These are phyloP conservation scores for Russula sp. DNA, from an alignment of 768 basidiomycete genomes.

Conservation along the genomic window DNA sequence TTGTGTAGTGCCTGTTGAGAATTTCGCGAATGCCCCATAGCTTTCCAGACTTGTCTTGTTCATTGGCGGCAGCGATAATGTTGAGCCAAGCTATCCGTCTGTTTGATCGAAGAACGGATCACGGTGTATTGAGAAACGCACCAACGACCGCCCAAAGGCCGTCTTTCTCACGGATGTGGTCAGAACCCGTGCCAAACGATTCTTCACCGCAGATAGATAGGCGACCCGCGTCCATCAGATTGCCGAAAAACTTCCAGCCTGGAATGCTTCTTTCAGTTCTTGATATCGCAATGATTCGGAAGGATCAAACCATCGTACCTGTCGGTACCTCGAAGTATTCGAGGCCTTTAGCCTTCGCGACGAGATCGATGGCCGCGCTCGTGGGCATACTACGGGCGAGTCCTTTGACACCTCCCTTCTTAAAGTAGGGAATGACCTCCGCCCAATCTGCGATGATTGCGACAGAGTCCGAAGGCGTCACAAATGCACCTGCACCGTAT, in stretches of 20 bases:
- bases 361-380: slow-evolving; percentile 91
- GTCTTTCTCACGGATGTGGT: slow-evolving; percentile 99
- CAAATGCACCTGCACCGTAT: slow-evolving; percentile 96
- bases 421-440: slow-evolving; percentile 86
- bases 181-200: slow-evolving; percentile 98
- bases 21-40: slow-evolving; percentile 88
- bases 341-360: slow-evolving; percentile 87
- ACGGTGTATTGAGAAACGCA: slow-evolving; percentile 33
- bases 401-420: slow-evolving; percentile 86
- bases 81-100: slow-evolving; percentile 80
- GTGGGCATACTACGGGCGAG: slow-evolving; percentile 98
- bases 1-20: slow-evolving; percentile 77
- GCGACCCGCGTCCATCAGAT: slow-evolving; percentile 97
- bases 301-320: slow-evolving; percentile 39
- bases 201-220: slow-evolving; percentile 99
- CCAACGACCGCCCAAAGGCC: slow-evolving; percentile 97
- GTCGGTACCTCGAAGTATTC: slow-evolving; percentile 97
- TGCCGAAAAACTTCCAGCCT: slow-evolving; percentile 99
- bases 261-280: slow-evolving; percentile 2
- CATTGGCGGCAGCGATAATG: slow-evolving; percentile 88
- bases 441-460: slow-evolving; percentile 99
- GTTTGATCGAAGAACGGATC: neutral
- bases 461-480: slow-evolving; percentile 95
- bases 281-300: neutral
- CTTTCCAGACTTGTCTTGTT: slow-evolving; percentile 49